phyloP scores from a whole-genome alignment of 23 red algal genomes.

The Gracilaria domingensis region DNA sequence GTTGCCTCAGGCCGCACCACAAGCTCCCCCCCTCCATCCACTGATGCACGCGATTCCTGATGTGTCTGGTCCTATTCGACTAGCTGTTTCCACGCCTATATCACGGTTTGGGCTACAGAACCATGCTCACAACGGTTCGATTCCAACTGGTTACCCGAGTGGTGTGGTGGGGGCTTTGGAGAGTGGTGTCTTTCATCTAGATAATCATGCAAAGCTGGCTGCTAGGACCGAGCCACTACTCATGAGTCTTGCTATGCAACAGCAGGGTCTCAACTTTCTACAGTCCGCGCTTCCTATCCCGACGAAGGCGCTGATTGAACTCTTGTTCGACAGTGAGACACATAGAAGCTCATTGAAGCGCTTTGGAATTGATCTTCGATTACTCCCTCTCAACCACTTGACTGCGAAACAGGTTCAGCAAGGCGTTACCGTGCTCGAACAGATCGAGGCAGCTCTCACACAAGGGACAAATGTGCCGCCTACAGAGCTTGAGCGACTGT shows the following conservation, averaged over 20 bases:
- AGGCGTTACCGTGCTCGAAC: constrained; percentile 60
- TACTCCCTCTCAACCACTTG: constrained; percentile 58
- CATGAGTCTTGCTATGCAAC: constrained; percentile 19
- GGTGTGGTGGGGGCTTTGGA: background rate
- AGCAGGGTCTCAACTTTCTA: constrained; percentile 18
- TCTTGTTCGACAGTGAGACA: constrained; percentile 69
- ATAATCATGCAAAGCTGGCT: constrained; percentile 13
- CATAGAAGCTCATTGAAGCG: constrained; percentile 36
- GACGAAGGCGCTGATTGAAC: constrained; percentile 55
- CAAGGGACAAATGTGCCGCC: background rate
- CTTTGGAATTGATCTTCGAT: constrained; percentile 64
- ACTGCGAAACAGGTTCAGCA: constrained; percentile 55
- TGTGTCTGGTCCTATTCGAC: background rate
- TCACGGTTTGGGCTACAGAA: too few species aligned
- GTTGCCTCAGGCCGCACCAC: constrained; percentile 2
- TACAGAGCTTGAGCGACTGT: constrained; percentile 38
- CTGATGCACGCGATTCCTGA: constrained; percentile 10
- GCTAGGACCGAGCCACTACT: constrained; percentile 22
- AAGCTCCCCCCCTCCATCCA: background rate
- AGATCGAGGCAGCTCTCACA: constrained; percentile 50
- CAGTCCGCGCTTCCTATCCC: constrained; percentile 21
- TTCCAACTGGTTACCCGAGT: constrained; percentile 12
- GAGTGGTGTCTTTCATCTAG: background rate
- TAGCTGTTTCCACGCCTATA: background rate
- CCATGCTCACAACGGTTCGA: constrained; percentile 13